Evolutionary conservation across 169 alveolate genomes (phyloP).

Genomic region (Plasmodium berghei): DNA sequence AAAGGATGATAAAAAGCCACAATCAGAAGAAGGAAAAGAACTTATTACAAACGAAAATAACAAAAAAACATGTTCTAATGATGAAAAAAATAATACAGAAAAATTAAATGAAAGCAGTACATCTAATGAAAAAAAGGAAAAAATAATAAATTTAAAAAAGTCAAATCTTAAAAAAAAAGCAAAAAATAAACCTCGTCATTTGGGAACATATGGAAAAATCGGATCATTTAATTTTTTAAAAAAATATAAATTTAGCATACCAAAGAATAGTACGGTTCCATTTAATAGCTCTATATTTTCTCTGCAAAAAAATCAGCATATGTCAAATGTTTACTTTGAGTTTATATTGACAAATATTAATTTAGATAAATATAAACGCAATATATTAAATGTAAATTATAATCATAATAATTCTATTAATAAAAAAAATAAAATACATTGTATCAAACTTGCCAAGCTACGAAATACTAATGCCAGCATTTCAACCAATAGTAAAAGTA

Average conservation of each 20-base stretch:
- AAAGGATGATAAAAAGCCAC: too few relatives aligned
- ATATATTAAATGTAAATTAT: constrained; percentile 58
- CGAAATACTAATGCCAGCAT: background rate
- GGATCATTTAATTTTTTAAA: constrained; percentile 7
- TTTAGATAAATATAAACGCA: constrained; percentile 45
- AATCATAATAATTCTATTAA: constrained; percentile 46
- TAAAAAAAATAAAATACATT: constrained; percentile 20
- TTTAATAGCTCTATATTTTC: constrained; percentile 67
- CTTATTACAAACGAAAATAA: too few relatives aligned
- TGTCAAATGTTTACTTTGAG: constrained; percentile 37
- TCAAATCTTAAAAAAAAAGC: too few relatives aligned
- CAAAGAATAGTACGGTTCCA: constrained; percentile 28
- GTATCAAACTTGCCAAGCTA: constrained; percentile 41
- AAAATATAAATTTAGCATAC: constrained; percentile 25
- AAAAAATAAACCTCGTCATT: too few relatives aligned
- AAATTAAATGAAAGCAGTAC: too few relatives aligned
- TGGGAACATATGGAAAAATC: too few relatives aligned
- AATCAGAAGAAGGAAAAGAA: too few relatives aligned
- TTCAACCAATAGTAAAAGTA: constrained; percentile 7
- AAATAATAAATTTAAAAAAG: too few relatives aligned
- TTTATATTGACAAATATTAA: constrained; percentile 60
- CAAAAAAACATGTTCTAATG: too few relatives aligned
- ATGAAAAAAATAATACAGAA: too few relatives aligned
- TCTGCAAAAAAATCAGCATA: constrained; percentile 51
- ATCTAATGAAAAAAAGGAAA: too few relatives aligned